Conservation (phyloP, 2,329 filamentous ascomycete genomes). For the Cladosporium colombiae region DNA sequence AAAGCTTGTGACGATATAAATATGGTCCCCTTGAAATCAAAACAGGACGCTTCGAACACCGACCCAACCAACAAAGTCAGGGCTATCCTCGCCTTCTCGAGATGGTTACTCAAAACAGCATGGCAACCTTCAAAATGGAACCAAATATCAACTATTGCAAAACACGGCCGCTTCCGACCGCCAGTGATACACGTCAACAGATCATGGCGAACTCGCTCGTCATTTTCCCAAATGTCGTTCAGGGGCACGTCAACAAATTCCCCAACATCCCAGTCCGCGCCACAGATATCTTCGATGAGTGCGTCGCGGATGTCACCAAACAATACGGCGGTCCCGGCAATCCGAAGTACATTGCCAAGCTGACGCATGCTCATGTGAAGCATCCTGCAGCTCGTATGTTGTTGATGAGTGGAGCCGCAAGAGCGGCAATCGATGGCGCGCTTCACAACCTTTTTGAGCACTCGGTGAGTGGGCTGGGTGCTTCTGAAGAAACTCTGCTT, state of each 20-base stretch:
- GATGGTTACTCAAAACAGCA: neutral
- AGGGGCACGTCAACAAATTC: neutral
- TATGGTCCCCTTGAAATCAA: too few species aligned
- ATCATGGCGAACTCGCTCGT: conserved; percentile 69
- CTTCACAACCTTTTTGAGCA: neutral
- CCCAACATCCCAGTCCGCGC: neutral
- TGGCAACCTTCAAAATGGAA: neutral
- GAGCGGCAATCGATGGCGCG: neutral
- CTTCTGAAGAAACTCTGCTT: neutral
- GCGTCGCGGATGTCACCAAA: neutral
- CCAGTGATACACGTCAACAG: neutral
- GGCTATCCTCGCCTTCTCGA: neutral
- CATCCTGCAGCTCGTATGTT: neutral
- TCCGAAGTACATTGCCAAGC: neutral
- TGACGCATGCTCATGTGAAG: neutral
- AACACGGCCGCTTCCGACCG: too few species aligned
- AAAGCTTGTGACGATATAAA: too few species aligned
- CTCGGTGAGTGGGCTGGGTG: neutral
- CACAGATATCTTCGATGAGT: conserved; percentile 1
- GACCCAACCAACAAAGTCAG: neutral
- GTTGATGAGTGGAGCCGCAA: too few species aligned
- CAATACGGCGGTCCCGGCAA: neutral
- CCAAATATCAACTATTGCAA: too few species aligned
- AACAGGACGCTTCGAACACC: neutral
- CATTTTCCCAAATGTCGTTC: conserved; percentile 46